These are phyloP conservation scores for Nicotiana benthamiana DNA, from an alignment of 257 asterid genomes.

Conservation along the genomic window DNA sequence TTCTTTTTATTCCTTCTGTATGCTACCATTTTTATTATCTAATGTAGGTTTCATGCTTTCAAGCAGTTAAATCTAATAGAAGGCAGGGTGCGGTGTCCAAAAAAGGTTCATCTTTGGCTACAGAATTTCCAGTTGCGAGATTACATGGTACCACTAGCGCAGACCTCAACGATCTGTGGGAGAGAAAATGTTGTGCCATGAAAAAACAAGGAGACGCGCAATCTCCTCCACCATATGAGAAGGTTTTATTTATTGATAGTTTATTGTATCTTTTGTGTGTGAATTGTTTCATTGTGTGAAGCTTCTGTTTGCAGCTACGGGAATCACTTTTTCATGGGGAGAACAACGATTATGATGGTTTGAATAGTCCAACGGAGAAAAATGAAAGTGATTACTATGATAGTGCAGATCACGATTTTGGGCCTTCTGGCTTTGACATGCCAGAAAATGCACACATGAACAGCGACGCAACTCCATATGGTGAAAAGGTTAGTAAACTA, in stretches of 20 bases:
- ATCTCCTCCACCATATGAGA: conserved; percentile 53
- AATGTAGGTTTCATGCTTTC: conserved; percentile 1
- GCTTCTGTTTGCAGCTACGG: conserved; percentile 58
- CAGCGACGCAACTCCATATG: conserved; percentile 29
- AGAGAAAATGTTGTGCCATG: conserved; percentile 28
- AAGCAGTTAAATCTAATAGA: conserved; percentile 56
- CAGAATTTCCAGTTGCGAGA: conserved; percentile 76
- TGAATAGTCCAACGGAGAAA: conserved; percentile 20
- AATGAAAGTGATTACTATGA: conserved; percentile 43
- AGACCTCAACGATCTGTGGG: conserved; percentile 62
- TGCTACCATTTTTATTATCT: not conserved
- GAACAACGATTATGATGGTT: conserved; percentile 27
- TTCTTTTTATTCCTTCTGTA: conserved; percentile 10
- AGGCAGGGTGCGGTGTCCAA: conserved; percentile 30
- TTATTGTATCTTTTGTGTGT: not conserved
- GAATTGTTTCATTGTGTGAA: conserved; percentile 8
- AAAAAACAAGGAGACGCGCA: conserved; percentile 27
- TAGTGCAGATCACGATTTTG: conserved; percentile 55
- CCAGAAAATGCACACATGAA: conserved; percentile 32
- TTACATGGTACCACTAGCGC: conserved; percentile 49
- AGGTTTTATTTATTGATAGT: conserved; percentile 36
- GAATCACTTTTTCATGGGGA: conserved; percentile 53
- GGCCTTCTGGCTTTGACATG: conserved; percentile 49
- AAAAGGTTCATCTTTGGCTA: conserved; percentile 30
- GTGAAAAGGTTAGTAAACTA: conserved; percentile 39